Percentiles rank a stretch among this genome's conserved stretches.
Evolutionary conservation across 1,284 basidiomycete species (phyloP).

Genomic region (Malassezia restricta): DNA sequence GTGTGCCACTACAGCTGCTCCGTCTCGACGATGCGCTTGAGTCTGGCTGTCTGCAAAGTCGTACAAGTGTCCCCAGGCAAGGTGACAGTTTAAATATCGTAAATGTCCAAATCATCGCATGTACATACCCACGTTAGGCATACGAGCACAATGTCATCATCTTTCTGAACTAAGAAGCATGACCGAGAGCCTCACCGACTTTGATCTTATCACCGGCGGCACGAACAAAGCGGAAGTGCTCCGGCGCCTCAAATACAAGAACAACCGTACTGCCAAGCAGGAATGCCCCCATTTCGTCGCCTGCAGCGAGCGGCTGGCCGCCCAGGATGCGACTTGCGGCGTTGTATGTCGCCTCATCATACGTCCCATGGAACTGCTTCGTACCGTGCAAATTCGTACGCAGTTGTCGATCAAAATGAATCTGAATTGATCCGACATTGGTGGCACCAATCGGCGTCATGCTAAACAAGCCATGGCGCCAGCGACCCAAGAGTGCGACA

Average conservation of each 20-base stretch:
- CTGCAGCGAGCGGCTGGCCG: constrained; percentile 73
- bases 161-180: constrained; percentile 16
- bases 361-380: constrained; percentile 57
- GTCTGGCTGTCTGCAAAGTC: too few relatives aligned
- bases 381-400: constrained; percentile 39
- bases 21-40: too few relatives aligned
- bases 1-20: too few relatives aligned
- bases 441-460: constrained; percentile 98
- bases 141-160: neutral
- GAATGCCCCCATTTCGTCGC: constrained; percentile 96
- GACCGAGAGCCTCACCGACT: constrained; percentile 61
- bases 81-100: too few relatives aligned
- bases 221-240: constrained; percentile 68
- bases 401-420: constrained; percentile 82
- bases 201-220: constrained; percentile 71
- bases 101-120: neutral
- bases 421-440: constrained; percentile 88
- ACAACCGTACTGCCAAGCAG: constrained; percentile 90
- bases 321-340: constrained; percentile 53
- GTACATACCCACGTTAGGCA: neutral
- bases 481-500: constrained; percentile 86
- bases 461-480: constrained; percentile 88
- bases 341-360: constrained; percentile 62
- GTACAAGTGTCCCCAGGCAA: too few relatives aligned
- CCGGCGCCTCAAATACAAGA: constrained; percentile 87